Conservation (phyloP, 257 asterid species). For the Osmanthus fragrans region DNA sequence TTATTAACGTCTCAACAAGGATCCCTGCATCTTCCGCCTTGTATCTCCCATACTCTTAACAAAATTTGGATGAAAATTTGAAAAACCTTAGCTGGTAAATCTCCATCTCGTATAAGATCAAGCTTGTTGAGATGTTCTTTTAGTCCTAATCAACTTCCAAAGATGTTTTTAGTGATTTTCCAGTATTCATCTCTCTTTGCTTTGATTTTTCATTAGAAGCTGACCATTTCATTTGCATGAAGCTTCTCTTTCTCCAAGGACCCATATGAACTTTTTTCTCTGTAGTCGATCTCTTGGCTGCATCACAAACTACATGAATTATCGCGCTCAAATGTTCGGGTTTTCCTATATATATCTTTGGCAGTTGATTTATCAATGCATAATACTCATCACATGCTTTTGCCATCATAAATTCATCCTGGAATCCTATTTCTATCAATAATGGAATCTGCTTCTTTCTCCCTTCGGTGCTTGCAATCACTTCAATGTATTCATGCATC, state of each 20-base stretch:
- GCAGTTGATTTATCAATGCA: constrained; percentile 37
- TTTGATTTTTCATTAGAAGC: constrained; percentile 22
- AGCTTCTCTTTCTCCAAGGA: constrained; percentile 55
- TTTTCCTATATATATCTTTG: constrained; percentile 49
- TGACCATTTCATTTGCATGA: constrained; percentile 60
- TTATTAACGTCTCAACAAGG: neutral
- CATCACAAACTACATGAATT: constrained; percentile 48
- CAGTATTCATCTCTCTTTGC: neutral
- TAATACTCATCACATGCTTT: constrained; percentile 47
- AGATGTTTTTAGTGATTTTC: constrained; percentile 4
- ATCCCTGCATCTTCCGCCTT: neutral
- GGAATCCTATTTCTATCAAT: constrained; percentile 49
- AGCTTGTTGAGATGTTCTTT: neutral
- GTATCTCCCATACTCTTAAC: neutral
- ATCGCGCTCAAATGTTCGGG: constrained; percentile 43
- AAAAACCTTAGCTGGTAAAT: neutral
- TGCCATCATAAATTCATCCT: constrained; percentile 58
- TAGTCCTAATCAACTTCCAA: neutral
- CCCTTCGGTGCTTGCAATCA: constrained; percentile 42
- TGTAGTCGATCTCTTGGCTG: constrained; percentile 49
- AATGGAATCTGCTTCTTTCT: constrained; percentile 40
- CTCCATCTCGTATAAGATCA: neutral
- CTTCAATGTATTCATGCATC: constrained; percentile 60
- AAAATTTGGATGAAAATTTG: constrained; percentile 2
- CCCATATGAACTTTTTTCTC: constrained; percentile 51